A percentile compares a stretch with the other conserved stretches of the same genome.
Evolutionary conservation across 1,284 basidiomycete species (phyloP).

Genomic region (Pseudozyma sp.): DNA sequence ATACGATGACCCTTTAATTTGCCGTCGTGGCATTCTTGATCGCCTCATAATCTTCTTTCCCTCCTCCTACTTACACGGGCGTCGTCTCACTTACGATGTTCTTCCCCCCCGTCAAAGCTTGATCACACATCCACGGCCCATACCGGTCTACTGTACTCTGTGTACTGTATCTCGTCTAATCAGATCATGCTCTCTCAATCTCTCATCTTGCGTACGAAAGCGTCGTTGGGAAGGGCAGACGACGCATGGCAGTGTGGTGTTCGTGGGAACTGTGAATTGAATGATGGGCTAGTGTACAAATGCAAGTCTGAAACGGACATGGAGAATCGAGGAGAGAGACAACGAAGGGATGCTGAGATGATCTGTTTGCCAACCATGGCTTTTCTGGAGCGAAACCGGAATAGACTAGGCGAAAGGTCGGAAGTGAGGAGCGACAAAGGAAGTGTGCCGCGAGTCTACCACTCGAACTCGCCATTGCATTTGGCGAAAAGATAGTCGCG

Average conservation of each 20-base stretch:
- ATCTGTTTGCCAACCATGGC: neutral
- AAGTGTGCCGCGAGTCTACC: slow-evolving; percentile 19
- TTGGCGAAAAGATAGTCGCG: slow-evolving; percentile 97
- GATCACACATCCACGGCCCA: neutral
- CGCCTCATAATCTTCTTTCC: neutral
- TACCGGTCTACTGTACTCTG: slow-evolving; percentile 13
- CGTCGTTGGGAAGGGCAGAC: no score
- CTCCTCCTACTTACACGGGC: neutral
- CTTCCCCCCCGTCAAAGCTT: neutral
- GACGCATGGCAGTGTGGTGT: neutral
- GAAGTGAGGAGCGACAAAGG: neutral
- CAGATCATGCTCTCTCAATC: neutral
- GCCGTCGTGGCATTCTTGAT: neutral
- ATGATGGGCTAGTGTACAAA: slow-evolving; percentile 36
- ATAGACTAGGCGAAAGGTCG: no score
- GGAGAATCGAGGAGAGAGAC: neutral
- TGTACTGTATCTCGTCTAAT: slow-evolving; percentile 33
- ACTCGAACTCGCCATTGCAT: slow-evolving; percentile 74
- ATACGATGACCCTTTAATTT: slow-evolving; percentile 1
- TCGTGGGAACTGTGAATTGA: neutral
- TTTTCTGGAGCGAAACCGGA: neutral
- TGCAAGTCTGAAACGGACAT: slow-evolving; percentile 16
- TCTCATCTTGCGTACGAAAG: neutral
- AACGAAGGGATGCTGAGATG: slow-evolving; percentile 6
- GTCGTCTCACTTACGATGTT: no score